These are phyloP conservation scores for Canavalia ensiformis DNA, from an alignment of 306 rosid genomes.

Conservation along the genomic window DNA sequence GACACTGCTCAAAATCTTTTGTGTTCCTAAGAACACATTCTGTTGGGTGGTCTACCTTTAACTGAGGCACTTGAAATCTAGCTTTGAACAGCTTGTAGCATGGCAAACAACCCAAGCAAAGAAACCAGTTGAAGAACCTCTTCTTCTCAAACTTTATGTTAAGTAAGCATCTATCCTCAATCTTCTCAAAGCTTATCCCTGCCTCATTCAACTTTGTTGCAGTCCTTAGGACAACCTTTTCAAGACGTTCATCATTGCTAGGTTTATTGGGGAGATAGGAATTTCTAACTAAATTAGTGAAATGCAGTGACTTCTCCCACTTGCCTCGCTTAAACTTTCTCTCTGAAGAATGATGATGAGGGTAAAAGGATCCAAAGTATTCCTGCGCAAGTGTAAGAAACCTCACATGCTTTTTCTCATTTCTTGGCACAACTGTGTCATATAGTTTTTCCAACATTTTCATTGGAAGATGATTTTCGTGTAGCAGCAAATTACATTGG, in stretches of 20 bases:
- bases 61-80: conserved; percentile 44
- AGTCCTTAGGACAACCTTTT: conserved; percentile 19
- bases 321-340: not conserved
- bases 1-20: conserved; percentile 68
- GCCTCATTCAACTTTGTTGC: conserved; percentile 53
- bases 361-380: conserved; percentile 42
- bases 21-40: conserved; percentile 62
- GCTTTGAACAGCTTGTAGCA: conserved; percentile 36
- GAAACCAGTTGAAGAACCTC: conserved; percentile 46
- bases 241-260: not conserved
- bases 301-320: conserved; percentile 50
- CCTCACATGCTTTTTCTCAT: not conserved
- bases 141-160: conserved; percentile 44
- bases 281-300: conserved; percentile 60
- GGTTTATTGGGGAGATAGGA: conserved; percentile 43
- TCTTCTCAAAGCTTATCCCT: conserved; percentile 52
- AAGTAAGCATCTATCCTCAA: conserved; percentile 33
- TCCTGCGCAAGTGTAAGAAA: conserved; percentile 44
- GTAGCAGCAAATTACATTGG: conserved; percentile 54
- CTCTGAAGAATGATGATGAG: not conserved
- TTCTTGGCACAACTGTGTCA: conserved; percentile 27
- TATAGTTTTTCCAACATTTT: conserved; percentile 51
- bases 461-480: conserved; percentile 72
- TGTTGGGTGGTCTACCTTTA: conserved; percentile 47
- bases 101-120: conserved; percentile 47